Evolutionary conservation across 2,329 filamentous ascomycete genomes (phyloP), one percentile per base, ranked within the genome.

Genomic region (Fusarium sp.): DNA sequence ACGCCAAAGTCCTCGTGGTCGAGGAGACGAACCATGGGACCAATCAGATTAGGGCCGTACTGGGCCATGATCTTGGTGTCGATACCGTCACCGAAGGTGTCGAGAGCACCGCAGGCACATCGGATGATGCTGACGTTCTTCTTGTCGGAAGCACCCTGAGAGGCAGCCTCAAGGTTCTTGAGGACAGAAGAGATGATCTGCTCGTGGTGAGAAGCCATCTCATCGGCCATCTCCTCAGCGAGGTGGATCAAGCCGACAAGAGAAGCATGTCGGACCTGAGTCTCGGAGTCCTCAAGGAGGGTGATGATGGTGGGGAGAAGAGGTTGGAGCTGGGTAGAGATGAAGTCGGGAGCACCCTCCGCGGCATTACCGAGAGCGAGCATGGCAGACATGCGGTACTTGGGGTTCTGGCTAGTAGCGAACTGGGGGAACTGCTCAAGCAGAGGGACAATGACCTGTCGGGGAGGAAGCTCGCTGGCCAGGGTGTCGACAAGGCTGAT

Each of bases 321-420:
- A 66, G 90, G 86, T 72, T 90, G 85, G 62, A 98, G 86, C 78
- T 99, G 95, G 19, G 93, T 97, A 64, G 92, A 92, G 73, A 98
- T 93, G 78, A 98, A 99, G 77, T 99, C 95, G 13, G 95, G 95
- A 28, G 95, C 94, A 70, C 95, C 95, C 81, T 98, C 95, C 49
- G 97, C 94, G 70, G 92, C 94, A 81, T 94, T 96, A 58, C 94
- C 94, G 6, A 99, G 85, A 44, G 94, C 90, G 62, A 98, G 84
- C 73, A 98, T 95, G 78, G 91, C 93, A 51, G 94, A 93, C 78
- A 94, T 91, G 58, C 94, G 89, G 79, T 91, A 90, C 70, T 92
- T 88, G 32, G 93, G 85, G 72, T 96, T 85, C 58, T 84, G 78
- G 73, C 87, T 89, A 69, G 85, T 85, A 68, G 94, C 92, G 74